These are phyloP conservation scores for Malassezia yamatoensis DNA, from an alignment of 1,284 basidiomycete genomes.

Conservation along the genomic window DNA sequence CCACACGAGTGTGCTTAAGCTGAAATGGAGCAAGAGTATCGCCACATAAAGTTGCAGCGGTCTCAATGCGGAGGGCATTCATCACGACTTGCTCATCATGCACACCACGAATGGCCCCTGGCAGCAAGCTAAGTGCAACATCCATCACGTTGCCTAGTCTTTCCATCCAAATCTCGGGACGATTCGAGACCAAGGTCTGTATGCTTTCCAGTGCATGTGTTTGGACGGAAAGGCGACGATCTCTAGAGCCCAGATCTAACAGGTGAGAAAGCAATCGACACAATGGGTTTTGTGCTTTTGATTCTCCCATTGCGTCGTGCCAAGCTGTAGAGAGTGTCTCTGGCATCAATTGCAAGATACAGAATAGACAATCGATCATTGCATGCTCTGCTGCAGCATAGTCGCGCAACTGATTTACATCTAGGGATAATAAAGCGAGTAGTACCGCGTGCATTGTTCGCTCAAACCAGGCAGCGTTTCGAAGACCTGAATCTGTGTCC, in stretches of 20 bases:
- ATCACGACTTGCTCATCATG: not conserved
- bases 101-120: not conserved
- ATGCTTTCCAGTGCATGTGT: not conserved
- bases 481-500: not conserved
- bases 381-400: slow-evolving; percentile 5
- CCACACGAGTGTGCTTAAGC: not conserved
- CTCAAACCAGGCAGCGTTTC: slow-evolving; percentile 5
- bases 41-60: not conserved
- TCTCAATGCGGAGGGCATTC: not conserved
- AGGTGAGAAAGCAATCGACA: slow-evolving; percentile 1
- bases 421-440: slow-evolving; percentile 1
- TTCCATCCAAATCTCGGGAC: not conserved
- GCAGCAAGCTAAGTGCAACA: not conserved
- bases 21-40: not conserved
- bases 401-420: not conserved
- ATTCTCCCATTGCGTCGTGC: not conserved
- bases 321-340: slow-evolving; percentile 7
- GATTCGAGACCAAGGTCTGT: not conserved
- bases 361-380: not conserved
- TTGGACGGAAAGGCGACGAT: not conserved
- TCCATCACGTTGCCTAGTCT: not conserved
- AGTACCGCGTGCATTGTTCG: slow-evolving; percentile 10
- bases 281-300: not conserved
- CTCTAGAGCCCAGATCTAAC: not conserved
- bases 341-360: not conserved